A percentile compares a stretch with the other conserved stretches of the same genome.
Conservation (phyloP, 2,329 filamentous ascomycete species). For the Cytospora piceicola region DNA sequence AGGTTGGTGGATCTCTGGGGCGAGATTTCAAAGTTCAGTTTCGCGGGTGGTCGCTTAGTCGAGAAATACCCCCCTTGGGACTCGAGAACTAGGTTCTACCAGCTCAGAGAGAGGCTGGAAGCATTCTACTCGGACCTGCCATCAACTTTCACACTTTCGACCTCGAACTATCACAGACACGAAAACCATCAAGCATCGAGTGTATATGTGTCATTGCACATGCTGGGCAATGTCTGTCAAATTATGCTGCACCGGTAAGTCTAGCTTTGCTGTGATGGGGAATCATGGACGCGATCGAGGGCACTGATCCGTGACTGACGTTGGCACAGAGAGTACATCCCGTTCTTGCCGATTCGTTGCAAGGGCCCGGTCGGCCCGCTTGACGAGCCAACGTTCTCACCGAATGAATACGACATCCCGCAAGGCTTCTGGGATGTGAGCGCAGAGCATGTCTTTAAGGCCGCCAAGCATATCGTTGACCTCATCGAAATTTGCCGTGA, state of each 20-base stretch:
- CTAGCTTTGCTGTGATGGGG: neutral
- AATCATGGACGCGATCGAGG: neutral
- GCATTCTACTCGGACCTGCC: conserved; percentile 60
- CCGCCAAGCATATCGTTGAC: conserved; percentile 66
- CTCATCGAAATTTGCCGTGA: conserved; percentile 65
- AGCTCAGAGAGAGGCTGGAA: conserved; percentile 55
- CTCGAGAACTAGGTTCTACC: conserved; percentile 55
- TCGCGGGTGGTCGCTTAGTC: conserved; percentile 54
- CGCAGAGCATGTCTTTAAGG: conserved; percentile 64
- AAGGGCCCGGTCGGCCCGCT: conserved; percentile 56
- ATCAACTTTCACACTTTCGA: conserved; percentile 59
- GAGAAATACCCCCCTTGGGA: conserved; percentile 64
- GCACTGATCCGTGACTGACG: conserved; percentile 5
- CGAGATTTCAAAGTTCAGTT: conserved; percentile 60
- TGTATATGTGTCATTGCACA: conserved; percentile 69
- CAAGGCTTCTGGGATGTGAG: conserved; percentile 65
- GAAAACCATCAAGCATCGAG: conserved; percentile 66
- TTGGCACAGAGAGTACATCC: conserved; percentile 58
- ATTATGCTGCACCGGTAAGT: conserved; percentile 65
- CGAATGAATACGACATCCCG: conserved; percentile 47
- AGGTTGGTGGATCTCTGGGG: conserved; percentile 63
- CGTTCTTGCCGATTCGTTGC: conserved; percentile 65
- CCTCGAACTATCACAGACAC: conserved; percentile 67
- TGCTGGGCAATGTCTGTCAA: conserved; percentile 65
- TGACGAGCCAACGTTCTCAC: conserved; percentile 59